phyloP scores from a whole-genome alignment of 495 filamentous ascomycete genomes.

The Entonaema liquescens region DNA sequence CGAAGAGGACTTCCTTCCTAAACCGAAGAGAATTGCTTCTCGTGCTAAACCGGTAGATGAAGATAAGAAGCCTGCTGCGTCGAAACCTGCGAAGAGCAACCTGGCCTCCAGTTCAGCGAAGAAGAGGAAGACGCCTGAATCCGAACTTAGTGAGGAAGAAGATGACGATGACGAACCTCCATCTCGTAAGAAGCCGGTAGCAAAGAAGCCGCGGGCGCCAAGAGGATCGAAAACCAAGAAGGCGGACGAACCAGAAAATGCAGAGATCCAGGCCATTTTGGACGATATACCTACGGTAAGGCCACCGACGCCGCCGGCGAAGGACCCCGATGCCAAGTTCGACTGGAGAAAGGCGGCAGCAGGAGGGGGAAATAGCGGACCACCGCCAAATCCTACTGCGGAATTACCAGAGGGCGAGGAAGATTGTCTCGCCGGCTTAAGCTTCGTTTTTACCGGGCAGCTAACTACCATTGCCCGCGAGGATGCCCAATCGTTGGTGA shows the following conservation, averaged over 20 bases:
- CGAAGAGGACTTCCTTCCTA: constrained; percentile 61
- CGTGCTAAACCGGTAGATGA: constrained; percentile 53
- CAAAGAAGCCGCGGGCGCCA: constrained; percentile 68
- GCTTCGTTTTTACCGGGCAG: constrained; percentile 96
- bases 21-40: constrained; percentile 59
- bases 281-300: constrained; percentile 84
- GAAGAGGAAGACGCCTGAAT: constrained; percentile 58
- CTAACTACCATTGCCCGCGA: constrained; percentile 80
- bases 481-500: constrained; percentile 88
- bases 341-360: constrained; percentile 64
- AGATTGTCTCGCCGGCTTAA: constrained; percentile 90
- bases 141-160: constrained; percentile 55
- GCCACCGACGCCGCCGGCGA: constrained; percentile 81
- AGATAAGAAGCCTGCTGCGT: constrained; percentile 45
- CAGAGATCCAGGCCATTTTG: constrained; percentile 83
- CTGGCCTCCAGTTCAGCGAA: constrained; percentile 51
- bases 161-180: constrained; percentile 56
- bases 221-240: constrained; percentile 67
- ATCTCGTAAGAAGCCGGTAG: constrained; percentile 63
- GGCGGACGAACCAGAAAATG: constrained; percentile 60
- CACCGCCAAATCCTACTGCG: constrained; percentile 68
- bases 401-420: constrained; percentile 81
- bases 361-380: constrained; percentile 63
- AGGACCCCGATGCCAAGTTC: constrained; percentile 73
- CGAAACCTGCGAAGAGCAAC: constrained; percentile 49